Conservation (phyloP, 345 rosid genomes). For the Heritiera littoralis region DNA sequence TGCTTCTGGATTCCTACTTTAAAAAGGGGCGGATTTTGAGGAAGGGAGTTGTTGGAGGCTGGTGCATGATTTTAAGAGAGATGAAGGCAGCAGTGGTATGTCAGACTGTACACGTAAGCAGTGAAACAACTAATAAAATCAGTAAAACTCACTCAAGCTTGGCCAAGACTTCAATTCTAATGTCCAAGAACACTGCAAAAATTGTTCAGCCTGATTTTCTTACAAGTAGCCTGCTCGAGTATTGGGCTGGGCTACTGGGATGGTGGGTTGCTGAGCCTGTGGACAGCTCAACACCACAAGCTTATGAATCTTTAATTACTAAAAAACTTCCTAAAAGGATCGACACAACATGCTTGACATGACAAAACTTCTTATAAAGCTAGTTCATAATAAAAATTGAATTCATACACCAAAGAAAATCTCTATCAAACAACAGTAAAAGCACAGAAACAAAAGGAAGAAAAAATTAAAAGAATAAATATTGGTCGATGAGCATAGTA, state of each 20-base stretch:
- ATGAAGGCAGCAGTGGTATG: not conserved
- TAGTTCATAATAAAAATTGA: not conserved
- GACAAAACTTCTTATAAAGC: not conserved
- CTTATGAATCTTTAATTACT: not conserved
- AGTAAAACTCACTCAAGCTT: not conserved
- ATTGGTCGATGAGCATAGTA: not conserved
- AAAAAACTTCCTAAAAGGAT: not conserved
- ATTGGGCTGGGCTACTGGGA: not conserved
- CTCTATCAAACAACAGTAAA: not conserved
- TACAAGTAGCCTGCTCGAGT: conserved; percentile 2
- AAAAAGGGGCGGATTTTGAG: not conserved
- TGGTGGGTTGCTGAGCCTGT: not conserved
- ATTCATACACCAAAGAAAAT: not conserved
- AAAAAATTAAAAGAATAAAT: not conserved
- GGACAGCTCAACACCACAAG: not conserved
- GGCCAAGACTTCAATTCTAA: not conserved
- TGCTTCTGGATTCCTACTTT: not conserved
- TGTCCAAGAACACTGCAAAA: not conserved
- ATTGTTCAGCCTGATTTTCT: not conserved
- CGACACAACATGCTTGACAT: not conserved
- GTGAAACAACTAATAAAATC: not conserved
- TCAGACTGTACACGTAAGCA: not conserved
- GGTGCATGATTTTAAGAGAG: not conserved
- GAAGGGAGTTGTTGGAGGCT: not conserved
- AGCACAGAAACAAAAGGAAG: not conserved